Conservation (phyloP, 2,329 filamentous ascomycete genomes). For the Fusarium sp. region DNA sequence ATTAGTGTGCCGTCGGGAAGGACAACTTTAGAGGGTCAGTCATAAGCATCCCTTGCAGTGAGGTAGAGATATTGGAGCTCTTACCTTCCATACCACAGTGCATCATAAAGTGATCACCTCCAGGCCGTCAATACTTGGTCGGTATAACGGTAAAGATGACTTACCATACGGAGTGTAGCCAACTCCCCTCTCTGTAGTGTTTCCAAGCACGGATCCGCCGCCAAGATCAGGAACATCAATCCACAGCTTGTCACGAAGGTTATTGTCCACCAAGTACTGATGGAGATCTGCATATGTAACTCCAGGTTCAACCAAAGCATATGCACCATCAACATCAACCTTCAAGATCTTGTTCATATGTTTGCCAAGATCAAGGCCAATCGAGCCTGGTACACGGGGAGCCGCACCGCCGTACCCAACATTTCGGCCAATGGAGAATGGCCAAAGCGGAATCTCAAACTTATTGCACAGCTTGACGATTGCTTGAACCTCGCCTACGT, state of each 20-base stretch:
- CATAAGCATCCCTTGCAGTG: not conserved
- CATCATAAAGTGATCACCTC: conserved; percentile 33
- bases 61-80: no score
- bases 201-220: conserved; percentile 27
- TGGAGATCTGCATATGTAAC: conserved; percentile 28
- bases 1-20: conserved; percentile 23
- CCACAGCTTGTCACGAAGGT: conserved; percentile 27
- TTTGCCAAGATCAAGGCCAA: conserved; percentile 19
- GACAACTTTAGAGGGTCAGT: not conserved
- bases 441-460: conserved; percentile 31
- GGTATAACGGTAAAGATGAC: fast-evolving
- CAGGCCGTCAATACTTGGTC: not conserved
- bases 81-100: conserved; percentile 33
- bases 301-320: conserved; percentile 27
- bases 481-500: conserved; percentile 27
- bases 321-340: conserved; percentile 24
- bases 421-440: conserved; percentile 31
- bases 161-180: conserved; percentile 33
- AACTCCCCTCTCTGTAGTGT: conserved; percentile 28
- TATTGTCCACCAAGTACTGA: conserved; percentile 20
- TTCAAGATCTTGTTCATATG: conserved; percentile 31
- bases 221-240: conserved; percentile 33
- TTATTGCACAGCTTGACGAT: conserved; percentile 21
- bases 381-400: conserved; percentile 19
- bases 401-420: conserved; percentile 31